Conservation (phyloP, 805 yeast genomes). For the Candida koratica region DNA sequence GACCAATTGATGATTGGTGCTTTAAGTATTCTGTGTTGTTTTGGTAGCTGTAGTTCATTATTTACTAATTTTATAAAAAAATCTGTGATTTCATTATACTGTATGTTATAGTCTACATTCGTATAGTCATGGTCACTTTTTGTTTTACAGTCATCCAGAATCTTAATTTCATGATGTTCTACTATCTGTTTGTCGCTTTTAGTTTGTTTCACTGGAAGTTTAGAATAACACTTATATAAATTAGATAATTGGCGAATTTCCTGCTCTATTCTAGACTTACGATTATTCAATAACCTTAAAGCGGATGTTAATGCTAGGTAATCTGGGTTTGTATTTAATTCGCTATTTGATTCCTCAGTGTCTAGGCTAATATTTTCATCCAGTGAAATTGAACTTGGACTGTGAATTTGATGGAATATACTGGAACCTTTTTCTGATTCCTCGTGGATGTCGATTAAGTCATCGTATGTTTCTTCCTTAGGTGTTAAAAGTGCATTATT, state of each 20-base stretch:
- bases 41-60: constrained; percentile 32
- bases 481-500: constrained; percentile 36
- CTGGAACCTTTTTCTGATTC: constrained; percentile 1
- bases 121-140: constrained; percentile 11
- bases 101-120: constrained; percentile 8
- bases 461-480: constrained; percentile 38
- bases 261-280: constrained; percentile 21
- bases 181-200: not conserved
- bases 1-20: constrained; percentile 37
- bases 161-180: not conserved
- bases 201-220: constrained; percentile 6
- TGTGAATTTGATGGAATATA: not conserved
- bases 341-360: not conserved
- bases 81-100: constrained; percentile 22
- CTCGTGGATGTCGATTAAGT: constrained; percentile 10
- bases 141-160: not conserved
- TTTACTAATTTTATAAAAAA: constrained; percentile 33
- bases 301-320: constrained; percentile 33
- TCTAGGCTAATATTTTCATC: not conserved
- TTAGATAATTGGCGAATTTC: constrained; percentile 31
- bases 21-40: constrained; percentile 28
- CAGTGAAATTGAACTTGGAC: not conserved
- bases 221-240: constrained; percentile 21
- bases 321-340: constrained; percentile 26
- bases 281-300: constrained; percentile 25